A percentile compares a stretch with the other conserved stretches of the same genome.
Evolutionary conservation across 1,139 yeast species (phyloP).

Genomic region (Entelexis sorbosivorans): DNA sequence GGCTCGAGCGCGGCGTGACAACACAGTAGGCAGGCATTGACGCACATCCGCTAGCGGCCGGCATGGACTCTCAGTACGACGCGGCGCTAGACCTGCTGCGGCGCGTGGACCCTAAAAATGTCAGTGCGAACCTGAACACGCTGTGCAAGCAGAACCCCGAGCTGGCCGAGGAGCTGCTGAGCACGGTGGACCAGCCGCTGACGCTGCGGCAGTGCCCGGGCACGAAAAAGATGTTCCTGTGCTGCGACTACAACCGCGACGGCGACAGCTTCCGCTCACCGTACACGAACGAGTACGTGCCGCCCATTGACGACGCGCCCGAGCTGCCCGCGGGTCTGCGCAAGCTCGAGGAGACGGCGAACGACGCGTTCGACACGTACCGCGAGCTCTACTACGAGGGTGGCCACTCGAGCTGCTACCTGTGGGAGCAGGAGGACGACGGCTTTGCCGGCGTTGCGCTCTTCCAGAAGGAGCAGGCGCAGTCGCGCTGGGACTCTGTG

Average conservation of each 20-base stretch:
- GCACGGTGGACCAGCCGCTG: conserved; percentile 83
- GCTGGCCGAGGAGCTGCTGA: conserved; percentile 73
- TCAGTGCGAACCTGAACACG: conserved; percentile 50
- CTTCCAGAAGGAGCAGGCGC: conserved; percentile 47
- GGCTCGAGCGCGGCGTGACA: too few relatives aligned
- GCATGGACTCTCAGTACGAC: conserved; percentile 39
- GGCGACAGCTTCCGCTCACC: conserved; percentile 91
- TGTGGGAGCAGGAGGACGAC: conserved; percentile 60
- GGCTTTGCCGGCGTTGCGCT: conserved; percentile 86
- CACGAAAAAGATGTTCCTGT: conserved; percentile 57
- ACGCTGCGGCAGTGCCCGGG: conserved; percentile 45
- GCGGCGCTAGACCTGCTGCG: conserved; percentile 81
- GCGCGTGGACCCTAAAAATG: conserved; percentile 68
- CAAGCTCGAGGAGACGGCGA: conserved; percentile 66
- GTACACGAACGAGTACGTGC: conserved; percentile 74
- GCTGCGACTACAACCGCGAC: conserved; percentile 92
- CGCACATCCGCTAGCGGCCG: neutral
- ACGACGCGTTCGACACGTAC: conserved; percentile 85
- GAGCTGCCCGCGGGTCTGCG: conserved; percentile 60
- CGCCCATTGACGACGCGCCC: conserved; percentile 53
- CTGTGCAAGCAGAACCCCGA: conserved; percentile 71
- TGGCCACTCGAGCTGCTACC: conserved; percentile 76
- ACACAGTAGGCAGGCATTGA: too few relatives aligned
- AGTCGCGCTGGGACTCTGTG: conserved; percentile 68
- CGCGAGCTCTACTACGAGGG: conserved; percentile 93